Evolutionary conservation across 192 early-diverging fungal species (phyloP).

Genomic region (Chytriomyces confervae): DNA sequence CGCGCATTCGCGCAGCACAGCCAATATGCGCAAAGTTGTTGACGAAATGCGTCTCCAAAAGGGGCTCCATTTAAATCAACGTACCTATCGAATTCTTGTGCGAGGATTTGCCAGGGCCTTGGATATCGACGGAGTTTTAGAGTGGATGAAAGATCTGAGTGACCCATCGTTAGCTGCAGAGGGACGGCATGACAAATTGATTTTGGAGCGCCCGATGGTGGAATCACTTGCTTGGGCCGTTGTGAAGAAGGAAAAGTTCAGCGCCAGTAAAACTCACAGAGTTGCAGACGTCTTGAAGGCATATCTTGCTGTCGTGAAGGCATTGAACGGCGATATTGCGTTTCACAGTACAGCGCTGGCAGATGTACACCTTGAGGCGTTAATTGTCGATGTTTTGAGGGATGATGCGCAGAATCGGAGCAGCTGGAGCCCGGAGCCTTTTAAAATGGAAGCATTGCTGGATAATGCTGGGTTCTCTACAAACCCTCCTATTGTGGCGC

Average conservation of each 20-base stretch:
- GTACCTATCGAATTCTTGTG: constrained; percentile 1
- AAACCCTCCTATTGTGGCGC: too few relatives aligned
- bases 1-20: constrained; percentile 19
- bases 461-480: too few relatives aligned
- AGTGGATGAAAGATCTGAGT: neutral
- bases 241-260: constrained; percentile 6
- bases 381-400: too few relatives aligned
- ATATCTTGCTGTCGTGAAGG: too few relatives aligned
- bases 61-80: neutral
- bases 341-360: too few relatives aligned
- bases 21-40: neutral
- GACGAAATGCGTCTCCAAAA: constrained; percentile 7
- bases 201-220: neutral
- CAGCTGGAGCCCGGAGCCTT: too few relatives aligned
- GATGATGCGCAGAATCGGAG: too few relatives aligned
- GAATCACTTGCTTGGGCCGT: neutral
- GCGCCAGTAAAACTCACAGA: too few relatives aligned
- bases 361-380: too few relatives aligned
- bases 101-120: neutral
- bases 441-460: too few relatives aligned
- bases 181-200: neutral
- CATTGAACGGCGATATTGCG: too few relatives aligned
- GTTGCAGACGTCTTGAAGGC: too few relatives aligned
- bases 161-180: neutral
- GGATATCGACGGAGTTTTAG: neutral